These are phyloP conservation scores for Lenzites betulinus DNA, from an alignment of 768 basidiomycete species.

Conservation along the genomic window DNA sequence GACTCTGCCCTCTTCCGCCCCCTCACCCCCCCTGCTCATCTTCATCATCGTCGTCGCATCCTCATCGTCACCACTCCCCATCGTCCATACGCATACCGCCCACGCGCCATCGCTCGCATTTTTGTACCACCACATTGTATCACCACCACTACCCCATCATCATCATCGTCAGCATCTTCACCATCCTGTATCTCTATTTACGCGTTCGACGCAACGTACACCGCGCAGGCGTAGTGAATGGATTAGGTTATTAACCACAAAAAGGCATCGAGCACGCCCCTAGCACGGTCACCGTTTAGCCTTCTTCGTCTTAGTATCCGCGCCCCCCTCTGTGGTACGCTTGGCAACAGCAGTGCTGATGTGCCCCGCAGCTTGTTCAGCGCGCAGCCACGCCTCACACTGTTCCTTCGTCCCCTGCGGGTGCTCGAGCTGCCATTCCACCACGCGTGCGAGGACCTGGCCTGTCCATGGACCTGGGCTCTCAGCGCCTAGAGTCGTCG, in stretches of 20 bases:
- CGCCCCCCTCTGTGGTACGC: constrained; percentile 26
- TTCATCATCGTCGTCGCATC: background rate
- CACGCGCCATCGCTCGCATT: background rate
- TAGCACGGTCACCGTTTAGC: constrained; percentile 24
- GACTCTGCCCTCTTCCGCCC: too few relatives aligned
- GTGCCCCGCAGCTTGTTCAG: constrained; percentile 51
- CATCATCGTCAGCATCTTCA: background rate
- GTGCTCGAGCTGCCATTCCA: constrained; percentile 86
- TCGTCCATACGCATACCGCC: background rate
- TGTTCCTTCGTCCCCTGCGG: constrained; percentile 66
- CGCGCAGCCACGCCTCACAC: constrained; percentile 68
- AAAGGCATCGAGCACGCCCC: background rate
- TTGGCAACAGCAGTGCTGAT: constrained; percentile 35
- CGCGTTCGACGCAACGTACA: background rate
- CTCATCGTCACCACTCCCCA: background rate
- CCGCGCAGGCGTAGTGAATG: constrained; percentile 15
- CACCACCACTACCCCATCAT: background rate
- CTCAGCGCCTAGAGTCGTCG: constrained; percentile 48
- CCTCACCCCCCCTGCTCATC: background rate
- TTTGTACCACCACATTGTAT: constrained; percentile 9
- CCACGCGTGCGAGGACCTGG: constrained; percentile 59
- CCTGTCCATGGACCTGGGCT: constrained; percentile 75
- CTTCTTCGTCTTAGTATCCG: constrained; percentile 32
- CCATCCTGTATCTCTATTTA: constrained; percentile 8
- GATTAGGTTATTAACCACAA: constrained; percentile 1